Base-by-base conservation (phyloP, 2,329 filamentous ascomycete species). In the Endothia cerciana region DNA sequence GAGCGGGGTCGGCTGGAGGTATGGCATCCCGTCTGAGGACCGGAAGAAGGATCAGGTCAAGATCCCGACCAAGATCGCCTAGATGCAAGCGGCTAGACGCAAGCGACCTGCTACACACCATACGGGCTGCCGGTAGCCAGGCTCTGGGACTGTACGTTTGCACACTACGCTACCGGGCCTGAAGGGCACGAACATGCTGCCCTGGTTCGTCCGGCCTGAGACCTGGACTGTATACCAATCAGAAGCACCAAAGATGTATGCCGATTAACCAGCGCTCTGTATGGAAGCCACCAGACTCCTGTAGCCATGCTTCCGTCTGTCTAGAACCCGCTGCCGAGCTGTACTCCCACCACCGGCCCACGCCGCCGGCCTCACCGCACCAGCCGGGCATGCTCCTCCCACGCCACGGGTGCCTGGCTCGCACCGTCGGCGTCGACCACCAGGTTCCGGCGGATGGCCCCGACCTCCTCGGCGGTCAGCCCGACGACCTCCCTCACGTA, bases 41-140 rank as follows among this genome's bases (percentile, higher is more conserved):
- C 82, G 89, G 65, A 85, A 83, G 77, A 85, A 83, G 71, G 88
- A 86, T n/a, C 73, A 84, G 74, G 77, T 89, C 78, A 91, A 90
- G 82, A 90, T 91, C 73, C 88, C 89, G 28, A 89, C 84, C 43
- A 84, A 81, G 62, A 86, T 90, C 63, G 84, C 63, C 36, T 68
- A 68, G 62, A 59, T 1, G 19, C n/a, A 36, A n/a, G n/a, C n/a
- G n/a, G n/a, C n/a, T 68, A 68, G 62, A 59, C 1, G 19, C n/a
- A 36, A n/a, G 25, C 28, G 45, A 38, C 22, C 17, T n/a, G 11
- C 47, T 28, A 15, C 47, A 36, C 19, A 11, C 3, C 3, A 56
- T 36, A n/a, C 30, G 22, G 33, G 33, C 33, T 36, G 33, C 6
- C 5, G 10, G 33, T 10, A 36, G 33, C 33, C n/a, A n/a, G n/a